Conservation (phyloP, 352 stramenopile genomes). For the Phytophthora pluvialis region DNA sequence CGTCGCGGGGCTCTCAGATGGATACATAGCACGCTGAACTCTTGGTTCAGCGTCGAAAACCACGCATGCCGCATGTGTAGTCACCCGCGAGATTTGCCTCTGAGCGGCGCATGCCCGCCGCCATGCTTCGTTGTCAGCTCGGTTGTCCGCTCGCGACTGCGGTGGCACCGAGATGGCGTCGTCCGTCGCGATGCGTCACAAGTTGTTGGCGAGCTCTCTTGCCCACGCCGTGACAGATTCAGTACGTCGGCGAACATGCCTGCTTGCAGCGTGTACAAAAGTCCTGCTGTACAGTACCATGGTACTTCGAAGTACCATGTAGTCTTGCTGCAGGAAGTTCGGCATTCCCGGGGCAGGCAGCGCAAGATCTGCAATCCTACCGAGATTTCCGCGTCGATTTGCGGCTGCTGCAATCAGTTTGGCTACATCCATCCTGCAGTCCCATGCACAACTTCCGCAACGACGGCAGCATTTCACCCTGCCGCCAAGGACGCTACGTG, state of each 20-base stretch:
- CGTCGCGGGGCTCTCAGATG: constrained; percentile 1
- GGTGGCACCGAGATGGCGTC: background rate
- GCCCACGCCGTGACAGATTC: background rate
- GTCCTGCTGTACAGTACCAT: background rate
- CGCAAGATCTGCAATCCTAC: constrained; percentile 18
- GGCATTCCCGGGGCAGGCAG: background rate
- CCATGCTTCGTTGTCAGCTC: constrained; percentile 12
- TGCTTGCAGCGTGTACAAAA: background rate
- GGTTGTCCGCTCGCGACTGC: background rate
- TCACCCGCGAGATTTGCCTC: background rate
- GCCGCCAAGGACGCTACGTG: no score
- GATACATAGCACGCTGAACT: constrained; percentile 14
- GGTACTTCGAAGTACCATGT: no score
- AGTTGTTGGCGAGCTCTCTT: background rate
- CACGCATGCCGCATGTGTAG: constrained; percentile 1
- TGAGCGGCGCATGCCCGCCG: background rate
- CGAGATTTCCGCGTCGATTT: constrained; percentile 4
- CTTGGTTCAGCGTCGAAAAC: background rate
- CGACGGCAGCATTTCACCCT: no score
- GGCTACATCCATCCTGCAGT: background rate
- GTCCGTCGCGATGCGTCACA: background rate
- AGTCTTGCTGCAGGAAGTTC: background rate
- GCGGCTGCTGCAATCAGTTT: background rate
- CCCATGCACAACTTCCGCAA: no score
- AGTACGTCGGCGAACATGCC: background rate